These are phyloP conservation scores for Odontarrhena argentea DNA, from an alignment of 345 rosid genomes.

Conservation along the genomic window DNA sequence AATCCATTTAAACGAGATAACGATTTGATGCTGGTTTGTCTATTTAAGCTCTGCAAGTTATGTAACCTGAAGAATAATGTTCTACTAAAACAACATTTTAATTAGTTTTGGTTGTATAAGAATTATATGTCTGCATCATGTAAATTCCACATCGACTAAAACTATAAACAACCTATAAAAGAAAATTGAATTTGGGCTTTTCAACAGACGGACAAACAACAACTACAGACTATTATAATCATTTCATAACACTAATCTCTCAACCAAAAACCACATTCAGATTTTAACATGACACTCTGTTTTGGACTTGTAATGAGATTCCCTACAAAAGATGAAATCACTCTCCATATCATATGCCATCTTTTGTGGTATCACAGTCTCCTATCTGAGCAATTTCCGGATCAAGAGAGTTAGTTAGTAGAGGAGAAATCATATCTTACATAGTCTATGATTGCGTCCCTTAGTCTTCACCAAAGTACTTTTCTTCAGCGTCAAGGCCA, in stretches of 20 bases:
- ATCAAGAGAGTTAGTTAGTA: not conserved
- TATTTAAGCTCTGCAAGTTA: too few species aligned
- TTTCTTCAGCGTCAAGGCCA: slow-evolving; percentile 83
- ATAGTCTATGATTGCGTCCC: not conserved
- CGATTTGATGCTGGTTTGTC: too few species aligned
- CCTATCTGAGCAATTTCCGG: not conserved
- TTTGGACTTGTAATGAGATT: not conserved
- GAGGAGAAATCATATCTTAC: slow-evolving; percentile 24
- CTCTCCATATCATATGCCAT: not conserved
- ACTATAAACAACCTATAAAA: too few species aligned
- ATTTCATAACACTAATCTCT: not conserved
- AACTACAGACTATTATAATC: not conserved
- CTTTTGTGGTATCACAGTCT: slow-evolving; percentile 3
- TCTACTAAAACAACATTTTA: too few species aligned
- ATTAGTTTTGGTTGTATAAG: too few species aligned
- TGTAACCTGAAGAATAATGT: too few species aligned
- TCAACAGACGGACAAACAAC: not conserved
- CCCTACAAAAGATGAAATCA: not conserved
- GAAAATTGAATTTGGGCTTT: too few species aligned
- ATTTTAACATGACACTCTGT: slow-evolving; percentile 2
- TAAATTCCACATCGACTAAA: too few species aligned
- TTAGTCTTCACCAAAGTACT: slow-evolving; percentile 68
- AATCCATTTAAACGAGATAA: too few species aligned
- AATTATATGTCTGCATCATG: too few species aligned
- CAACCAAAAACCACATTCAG: not conserved